Conservation (phyloP, 1,284 basidiomycete species). For the Tremellales sp. region DNA sequence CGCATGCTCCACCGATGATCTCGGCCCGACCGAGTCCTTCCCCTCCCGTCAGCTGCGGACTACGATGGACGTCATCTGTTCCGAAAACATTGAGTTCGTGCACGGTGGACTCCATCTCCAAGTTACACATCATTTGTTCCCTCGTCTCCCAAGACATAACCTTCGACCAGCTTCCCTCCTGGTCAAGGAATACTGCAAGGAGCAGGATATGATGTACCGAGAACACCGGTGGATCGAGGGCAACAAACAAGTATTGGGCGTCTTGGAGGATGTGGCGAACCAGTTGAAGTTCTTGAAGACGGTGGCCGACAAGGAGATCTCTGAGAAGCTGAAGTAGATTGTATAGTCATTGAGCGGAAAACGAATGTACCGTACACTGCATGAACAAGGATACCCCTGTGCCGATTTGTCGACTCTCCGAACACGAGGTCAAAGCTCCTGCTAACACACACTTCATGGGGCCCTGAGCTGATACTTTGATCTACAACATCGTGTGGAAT, state of each 20-base stretch:
- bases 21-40: slow-evolving; percentile 89
- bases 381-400: slow-evolving; percentile 3
- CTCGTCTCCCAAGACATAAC: slow-evolving; percentile 90
- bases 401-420: too few species aligned
- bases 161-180: slow-evolving; percentile 72
- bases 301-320: slow-evolving; percentile 46
- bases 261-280: slow-evolving; percentile 46
- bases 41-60: slow-evolving; percentile 89
- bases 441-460: too few species aligned
- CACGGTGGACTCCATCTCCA: slow-evolving; percentile 93
- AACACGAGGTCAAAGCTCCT: too few species aligned
- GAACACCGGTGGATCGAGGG: slow-evolving; percentile 87
- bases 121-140: slow-evolving; percentile 96
- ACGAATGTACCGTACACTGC: background rate
- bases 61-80: slow-evolving; percentile 91
- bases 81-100: slow-evolving; percentile 74
- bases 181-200: slow-evolving; percentile 79
- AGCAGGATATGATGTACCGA: slow-evolving; percentile 78
- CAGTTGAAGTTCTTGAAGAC: slow-evolving; percentile 46
- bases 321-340: slow-evolving; percentile 28
- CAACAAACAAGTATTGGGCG: slow-evolving; percentile 44
- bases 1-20: slow-evolving; percentile 87
- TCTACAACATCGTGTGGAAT: too few species aligned
- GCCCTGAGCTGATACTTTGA: too few species aligned
- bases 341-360: background rate